phyloP scores from a whole-genome alignment of 768 basidiomycete genomes.

The Lentinula edodes region DNA sequence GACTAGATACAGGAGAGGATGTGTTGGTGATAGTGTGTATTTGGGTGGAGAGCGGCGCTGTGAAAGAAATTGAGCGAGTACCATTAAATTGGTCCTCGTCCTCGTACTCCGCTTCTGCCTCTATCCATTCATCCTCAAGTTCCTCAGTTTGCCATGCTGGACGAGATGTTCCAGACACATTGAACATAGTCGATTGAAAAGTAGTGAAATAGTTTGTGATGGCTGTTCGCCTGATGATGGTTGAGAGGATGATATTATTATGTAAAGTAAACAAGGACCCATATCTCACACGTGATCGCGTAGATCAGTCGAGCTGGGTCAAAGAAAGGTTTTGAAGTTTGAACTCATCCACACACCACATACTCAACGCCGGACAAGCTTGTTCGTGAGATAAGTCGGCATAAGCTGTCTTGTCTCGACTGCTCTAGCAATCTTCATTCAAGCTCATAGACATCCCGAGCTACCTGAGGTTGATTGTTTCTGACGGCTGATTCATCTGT shows the following conservation, averaged over 20 bases:
- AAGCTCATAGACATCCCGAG: not conserved
- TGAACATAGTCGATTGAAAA: constrained; percentile 7
- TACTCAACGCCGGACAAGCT: not conserved
- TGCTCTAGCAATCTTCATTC: not conserved
- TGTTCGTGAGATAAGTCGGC: not conserved
- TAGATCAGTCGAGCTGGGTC: not conserved
- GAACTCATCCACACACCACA: not conserved
- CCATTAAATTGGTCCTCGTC: constrained; percentile 35
- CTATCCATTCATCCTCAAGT: constrained; percentile 89
- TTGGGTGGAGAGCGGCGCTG: constrained; percentile 46
- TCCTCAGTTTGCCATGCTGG: constrained; percentile 90
- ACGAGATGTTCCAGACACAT: constrained; percentile 11
- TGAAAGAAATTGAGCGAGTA: constrained; percentile 56
- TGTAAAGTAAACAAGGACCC: not conserved
- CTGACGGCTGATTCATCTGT: not conserved
- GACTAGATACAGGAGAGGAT: constrained; percentile 17
- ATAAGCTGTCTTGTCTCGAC: not conserved
- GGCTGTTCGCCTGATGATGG: not conserved
- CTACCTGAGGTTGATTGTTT: not conserved
- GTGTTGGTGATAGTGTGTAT: constrained; percentile 41
- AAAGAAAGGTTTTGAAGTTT: no score
- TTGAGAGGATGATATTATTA: not conserved
- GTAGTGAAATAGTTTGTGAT: not conserved
- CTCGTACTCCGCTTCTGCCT: constrained; percentile 40
- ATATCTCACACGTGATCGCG: not conserved